Evolutionary conservation across 805 yeast genomes (phyloP).

Genomic region (Yamadazyma laniorum): DNA sequence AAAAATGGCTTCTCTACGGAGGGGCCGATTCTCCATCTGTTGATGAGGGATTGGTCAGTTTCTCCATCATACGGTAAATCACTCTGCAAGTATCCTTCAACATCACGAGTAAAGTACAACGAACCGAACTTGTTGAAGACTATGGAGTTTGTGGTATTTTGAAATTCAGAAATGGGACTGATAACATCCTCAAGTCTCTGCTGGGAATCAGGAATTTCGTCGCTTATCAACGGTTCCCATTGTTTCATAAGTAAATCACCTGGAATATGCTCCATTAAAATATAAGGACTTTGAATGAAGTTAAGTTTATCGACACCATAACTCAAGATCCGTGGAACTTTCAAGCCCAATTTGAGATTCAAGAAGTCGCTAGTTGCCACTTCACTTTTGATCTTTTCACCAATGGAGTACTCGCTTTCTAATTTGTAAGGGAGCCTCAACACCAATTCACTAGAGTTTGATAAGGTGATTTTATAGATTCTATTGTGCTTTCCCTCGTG

Average conservation of each 20-base stretch:
- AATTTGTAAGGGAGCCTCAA: conserved; percentile 84
- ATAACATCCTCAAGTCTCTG: conserved; percentile 58
- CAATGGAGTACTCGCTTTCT: conserved; percentile 62
- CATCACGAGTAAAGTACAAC: conserved; percentile 74
- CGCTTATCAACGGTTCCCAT: conserved; percentile 82
- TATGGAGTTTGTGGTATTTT: conserved; percentile 50
- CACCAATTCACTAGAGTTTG: conserved; percentile 59
- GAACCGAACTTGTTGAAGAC: conserved; percentile 78
- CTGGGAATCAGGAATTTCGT: conserved; percentile 47
- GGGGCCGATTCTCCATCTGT: conserved; percentile 92
- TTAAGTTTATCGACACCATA: conserved; percentile 64
- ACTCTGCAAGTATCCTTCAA: conserved; percentile 40
- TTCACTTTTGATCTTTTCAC: conserved; percentile 76
- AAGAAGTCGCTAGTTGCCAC: conserved; percentile 92
- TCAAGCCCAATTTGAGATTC: conserved; percentile 57
- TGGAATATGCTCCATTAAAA: conserved; percentile 73
- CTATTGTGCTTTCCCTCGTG: conserved; percentile 96
- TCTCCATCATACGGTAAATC: conserved; percentile 56
- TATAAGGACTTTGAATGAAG: conserved; percentile 68
- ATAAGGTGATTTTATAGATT: conserved; percentile 69
- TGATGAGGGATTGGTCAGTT: conserved; percentile 46
- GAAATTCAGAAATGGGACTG: conserved; percentile 69
- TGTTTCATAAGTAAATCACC: conserved; percentile 83
- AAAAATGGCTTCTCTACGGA: conserved; percentile 75
- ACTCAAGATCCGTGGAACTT: conserved; percentile 71